Conservation (phyloP, 371 early-diverging fungal genomes). For the Smittium culicis region DNA sequence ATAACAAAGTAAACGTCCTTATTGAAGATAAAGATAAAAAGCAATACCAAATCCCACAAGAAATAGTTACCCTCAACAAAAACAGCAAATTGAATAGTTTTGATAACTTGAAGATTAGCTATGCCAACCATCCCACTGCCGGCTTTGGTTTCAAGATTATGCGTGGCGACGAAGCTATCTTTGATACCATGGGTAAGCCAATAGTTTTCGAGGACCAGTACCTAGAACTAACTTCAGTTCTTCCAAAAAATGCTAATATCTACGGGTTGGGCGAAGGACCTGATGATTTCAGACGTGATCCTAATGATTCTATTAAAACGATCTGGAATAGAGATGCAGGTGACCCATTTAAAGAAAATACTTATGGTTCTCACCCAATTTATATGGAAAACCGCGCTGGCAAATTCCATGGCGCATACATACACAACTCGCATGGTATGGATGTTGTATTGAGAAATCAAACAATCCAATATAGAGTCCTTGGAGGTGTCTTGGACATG, state of each 20-base stretch:
- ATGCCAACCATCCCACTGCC: constrained; percentile 25
- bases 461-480: constrained; percentile 45
- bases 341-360: constrained; percentile 38
- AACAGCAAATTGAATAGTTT: constrained; percentile 12
- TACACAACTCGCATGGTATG: constrained; percentile 61
- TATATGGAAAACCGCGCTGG: constrained; percentile 52
- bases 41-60: constrained; percentile 41
- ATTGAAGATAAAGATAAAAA: constrained; percentile 35
- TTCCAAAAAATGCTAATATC: constrained; percentile 43
- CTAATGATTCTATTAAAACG: constrained; percentile 31
- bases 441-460: constrained; percentile 42
- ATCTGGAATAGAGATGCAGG: constrained; percentile 42
- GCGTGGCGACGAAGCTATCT: constrained; percentile 36
- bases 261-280: constrained; percentile 58
- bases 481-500: constrained; percentile 52
- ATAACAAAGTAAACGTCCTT: constrained; percentile 29
- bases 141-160: constrained; percentile 41
- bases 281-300: constrained; percentile 35
- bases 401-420: constrained; percentile 38
- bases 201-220: constrained; percentile 56
- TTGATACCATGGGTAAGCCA: constrained; percentile 41
- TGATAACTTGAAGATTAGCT: constrained; percentile 31
- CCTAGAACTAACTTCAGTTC: constrained; percentile 35
- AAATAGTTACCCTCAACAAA: constrained; percentile 30
- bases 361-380: constrained; percentile 57